phyloP scores from a whole-genome alignment of 2,329 filamentous ascomycete species.

The Neofusicoccum parvum region DNA sequence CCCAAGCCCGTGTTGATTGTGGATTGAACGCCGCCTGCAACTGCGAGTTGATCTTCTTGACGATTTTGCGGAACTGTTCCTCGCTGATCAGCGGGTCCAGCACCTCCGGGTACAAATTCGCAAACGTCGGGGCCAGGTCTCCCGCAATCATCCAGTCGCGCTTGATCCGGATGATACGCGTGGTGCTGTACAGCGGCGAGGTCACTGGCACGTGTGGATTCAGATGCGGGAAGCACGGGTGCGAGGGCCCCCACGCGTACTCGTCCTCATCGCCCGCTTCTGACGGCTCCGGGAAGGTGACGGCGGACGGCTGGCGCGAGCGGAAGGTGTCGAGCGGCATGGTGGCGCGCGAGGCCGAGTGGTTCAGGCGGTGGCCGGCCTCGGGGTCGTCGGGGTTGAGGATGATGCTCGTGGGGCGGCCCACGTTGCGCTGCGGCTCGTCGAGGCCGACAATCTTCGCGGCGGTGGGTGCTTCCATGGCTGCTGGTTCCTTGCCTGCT shows the following conservation, averaged over 20 bases:
- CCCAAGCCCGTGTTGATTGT: conserved; percentile 71
- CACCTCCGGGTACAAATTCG: conserved; percentile 94
- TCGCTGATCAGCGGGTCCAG: conserved; percentile 84
- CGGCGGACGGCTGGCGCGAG: conserved; percentile 17
- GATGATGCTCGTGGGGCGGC: conserved; percentile 9
- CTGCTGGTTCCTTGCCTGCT: background rate
- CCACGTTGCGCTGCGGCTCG: background rate
- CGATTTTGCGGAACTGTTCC: conserved; percentile 79
- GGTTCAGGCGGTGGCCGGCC: conserved; percentile 19
- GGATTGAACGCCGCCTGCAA: conserved; percentile 80
- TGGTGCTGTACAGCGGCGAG: conserved; percentile 73
- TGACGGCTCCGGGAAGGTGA: conserved; percentile 6
- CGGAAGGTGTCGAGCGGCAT: conserved; percentile 15
- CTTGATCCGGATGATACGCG: conserved; percentile 86
- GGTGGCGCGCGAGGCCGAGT: conserved; percentile 20
- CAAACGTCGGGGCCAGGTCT: conserved; percentile 89
- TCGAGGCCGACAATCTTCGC: conserved; percentile 11
- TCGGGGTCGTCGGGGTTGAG: conserved; percentile 15
- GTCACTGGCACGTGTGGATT: conserved; percentile 86
- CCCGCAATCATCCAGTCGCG: conserved; percentile 90
- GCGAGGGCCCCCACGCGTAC: conserved; percentile 87
- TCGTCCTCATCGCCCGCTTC: conserved; percentile 58
- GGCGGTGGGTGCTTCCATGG: conserved; percentile 16
- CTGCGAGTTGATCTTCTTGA: conserved; percentile 79
- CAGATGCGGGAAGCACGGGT: conserved; percentile 91